These are phyloP conservation scores for Camelina sativa DNA, from an alignment of 345 rosid species.

Conservation along the genomic window DNA sequence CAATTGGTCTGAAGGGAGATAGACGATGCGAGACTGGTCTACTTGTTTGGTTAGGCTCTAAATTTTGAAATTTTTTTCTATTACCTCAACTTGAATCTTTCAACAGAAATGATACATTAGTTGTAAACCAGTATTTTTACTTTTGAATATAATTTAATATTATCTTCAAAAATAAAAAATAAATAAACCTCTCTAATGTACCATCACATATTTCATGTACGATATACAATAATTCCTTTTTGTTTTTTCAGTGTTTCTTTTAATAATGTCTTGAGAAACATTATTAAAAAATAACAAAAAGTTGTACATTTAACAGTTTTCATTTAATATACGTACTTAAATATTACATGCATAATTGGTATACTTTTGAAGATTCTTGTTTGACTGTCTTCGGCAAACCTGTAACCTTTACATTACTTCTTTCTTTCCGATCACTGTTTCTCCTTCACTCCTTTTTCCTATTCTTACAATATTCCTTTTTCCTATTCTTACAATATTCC, in stretches of 20 bases:
- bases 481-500: constrained; percentile 23
- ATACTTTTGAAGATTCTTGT: constrained; percentile 36
- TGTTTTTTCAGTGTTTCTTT: background rate
- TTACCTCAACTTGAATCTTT: no score
- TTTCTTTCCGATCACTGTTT: constrained; percentile 36
- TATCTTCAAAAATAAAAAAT: no score
- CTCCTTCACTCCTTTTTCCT: constrained; percentile 39
- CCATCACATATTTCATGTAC: constrained; percentile 13
- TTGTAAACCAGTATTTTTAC: no score
- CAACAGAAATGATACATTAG: no score
- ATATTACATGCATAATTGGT: background rate
- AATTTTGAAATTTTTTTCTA: no score
- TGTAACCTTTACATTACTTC: constrained; percentile 30
- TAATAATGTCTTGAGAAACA: background rate
- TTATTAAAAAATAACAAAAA: background rate
- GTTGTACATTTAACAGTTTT: background rate
- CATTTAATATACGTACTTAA: background rate
- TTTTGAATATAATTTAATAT: no score
- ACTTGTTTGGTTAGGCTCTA: no score
- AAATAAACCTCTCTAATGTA: no score
- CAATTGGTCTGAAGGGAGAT: no score
- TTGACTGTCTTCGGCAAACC: constrained; percentile 28
- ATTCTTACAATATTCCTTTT: constrained; percentile 35
- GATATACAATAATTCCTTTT: constrained; percentile 4
- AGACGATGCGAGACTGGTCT: no score